These are phyloP conservation scores for Pueraria montana DNA, from an alignment of 306 rosid genomes.

Conservation along the genomic window DNA sequence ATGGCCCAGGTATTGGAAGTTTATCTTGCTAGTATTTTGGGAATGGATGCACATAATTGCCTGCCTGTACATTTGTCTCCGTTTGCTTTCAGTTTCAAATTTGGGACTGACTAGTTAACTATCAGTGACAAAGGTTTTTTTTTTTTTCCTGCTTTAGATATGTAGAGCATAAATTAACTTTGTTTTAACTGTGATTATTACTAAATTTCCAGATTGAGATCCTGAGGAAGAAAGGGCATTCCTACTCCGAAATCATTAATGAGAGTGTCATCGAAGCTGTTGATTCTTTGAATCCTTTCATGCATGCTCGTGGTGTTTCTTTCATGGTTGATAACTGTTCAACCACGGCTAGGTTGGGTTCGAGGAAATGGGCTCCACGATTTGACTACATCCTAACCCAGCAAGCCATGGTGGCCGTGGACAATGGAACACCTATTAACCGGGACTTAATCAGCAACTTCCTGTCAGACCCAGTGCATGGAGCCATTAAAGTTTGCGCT, in stretches of 20 bases:
- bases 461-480: slow-evolving; percentile 92
- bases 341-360: slow-evolving; percentile 98
- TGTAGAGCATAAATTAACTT: background rate
- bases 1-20: slow-evolving; percentile 86
- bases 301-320: slow-evolving; percentile 99
- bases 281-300: slow-evolving; percentile 96
- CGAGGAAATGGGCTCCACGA: slow-evolving; percentile 99
- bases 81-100: slow-evolving; percentile 11
- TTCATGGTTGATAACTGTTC: slow-evolving; percentile 99
- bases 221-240: slow-evolving; percentile 96
- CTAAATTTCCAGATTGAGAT: slow-evolving; percentile 76
- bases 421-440: slow-evolving; percentile 74
- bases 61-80: background rate
- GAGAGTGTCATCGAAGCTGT: slow-evolving; percentile 97
- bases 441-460: slow-evolving; percentile 92
- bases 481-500: slow-evolving; percentile 90
- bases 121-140: background rate
- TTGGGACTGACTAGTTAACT: background rate
- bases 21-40: slow-evolving; percentile 8
- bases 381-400: slow-evolving; percentile 90
- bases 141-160: slow-evolving; percentile 1
- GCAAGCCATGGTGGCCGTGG: slow-evolving; percentile 95
- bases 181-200: background rate
- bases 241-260: slow-evolving; percentile 94
- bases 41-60: background rate